phyloP scores from a whole-genome alignment of 306 rosid genomes.

The Rubus parviflorus region DNA sequence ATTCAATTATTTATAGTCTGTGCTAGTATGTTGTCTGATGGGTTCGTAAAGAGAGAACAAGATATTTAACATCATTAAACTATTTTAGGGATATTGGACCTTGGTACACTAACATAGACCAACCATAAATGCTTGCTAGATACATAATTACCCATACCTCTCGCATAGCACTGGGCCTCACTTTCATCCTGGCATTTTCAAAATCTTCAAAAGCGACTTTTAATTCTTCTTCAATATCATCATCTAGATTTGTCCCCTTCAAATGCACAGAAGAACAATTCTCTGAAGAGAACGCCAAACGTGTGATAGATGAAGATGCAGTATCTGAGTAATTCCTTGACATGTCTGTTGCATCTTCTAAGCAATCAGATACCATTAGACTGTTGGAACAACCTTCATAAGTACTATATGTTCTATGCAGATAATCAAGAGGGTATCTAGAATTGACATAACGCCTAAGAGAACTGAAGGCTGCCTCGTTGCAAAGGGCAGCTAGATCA shows the following conservation, averaged over 20 bases:
- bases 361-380: slow-evolving; percentile 26
- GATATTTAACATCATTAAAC: slow-evolving; percentile 12
- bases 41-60: neutral
- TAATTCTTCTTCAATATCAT: slow-evolving; percentile 45
- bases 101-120: neutral
- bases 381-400: slow-evolving; percentile 31
- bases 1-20: neutral
- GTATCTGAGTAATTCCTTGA: slow-evolving; percentile 32
- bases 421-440: slow-evolving; percentile 30
- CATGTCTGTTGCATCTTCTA: slow-evolving; percentile 26
- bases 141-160: slow-evolving; percentile 57
- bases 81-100: slow-evolving; percentile 18
- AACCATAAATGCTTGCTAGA: slow-evolving; percentile 12
- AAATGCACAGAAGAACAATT: slow-evolving; percentile 26
- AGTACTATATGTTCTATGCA: slow-evolving; percentile 20
- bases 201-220: slow-evolving; percentile 72
- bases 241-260: slow-evolving; percentile 34
- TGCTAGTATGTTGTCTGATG: neutral
- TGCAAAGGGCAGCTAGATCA: slow-evolving; percentile 84
- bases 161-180: slow-evolving; percentile 97
- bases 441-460: slow-evolving; percentile 45
- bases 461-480: slow-evolving; percentile 73
- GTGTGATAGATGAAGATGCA: slow-evolving; percentile 43
- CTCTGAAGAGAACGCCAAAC: slow-evolving; percentile 34
- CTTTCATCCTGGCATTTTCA: slow-evolving; percentile 73